Evolutionary conservation across 2,329 filamentous ascomycete genomes (phyloP), one percentile per base, ranked within the genome.

Genomic region (Fusarium avenaceum): DNA sequence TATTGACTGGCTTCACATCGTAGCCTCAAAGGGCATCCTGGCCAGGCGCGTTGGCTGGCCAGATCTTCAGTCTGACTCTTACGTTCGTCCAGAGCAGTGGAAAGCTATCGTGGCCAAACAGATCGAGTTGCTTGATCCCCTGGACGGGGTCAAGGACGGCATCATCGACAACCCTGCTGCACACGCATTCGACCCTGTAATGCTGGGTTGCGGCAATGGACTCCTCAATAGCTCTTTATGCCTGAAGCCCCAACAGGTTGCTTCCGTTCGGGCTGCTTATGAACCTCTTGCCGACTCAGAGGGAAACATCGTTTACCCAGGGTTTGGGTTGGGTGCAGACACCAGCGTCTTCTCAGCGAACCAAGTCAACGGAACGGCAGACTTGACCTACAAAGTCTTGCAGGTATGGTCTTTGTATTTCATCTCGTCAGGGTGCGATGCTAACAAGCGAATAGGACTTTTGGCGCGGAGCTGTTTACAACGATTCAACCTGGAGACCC

Each of bases 61-160:
- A 0, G 33, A 54, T 15, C 35, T 62, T 1, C 13, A 6, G 0
- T 61, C 42, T 0, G 46, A 46, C 6, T 11, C 42, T 3, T 62
- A 61, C 7, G 58, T 62, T 38, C 56, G 46, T 9, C 56, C 46
- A 3, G 56, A 62, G 30, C 46, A 61, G 35, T 62, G 56, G 58
- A 46, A 43, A 1, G 58, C 22, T 0, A 62, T 62, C 14, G 56
- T 54, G 1, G 28, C 28, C 1, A 62, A 62, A 4, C 42, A 62
- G 22, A 62, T 54, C 19, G 58, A 62, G 28, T n/a, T 47, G 13
- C 6, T 62, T 2, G 58, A 62, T 38, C 56, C 33, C 17, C 10
- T 62, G 4, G 58, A 61, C 13, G 56, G 46, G 10, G 58, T 62
- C 4, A 13, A 43, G 9, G 56, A 62, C 39, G 56, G 58, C 0